Percentiles rank a stretch among this genome's conserved stretches.
These are phyloP conservation scores for Nakazawaea laoshanensis DNA, from an alignment of 805 yeast species.

Conservation along the genomic window DNA sequence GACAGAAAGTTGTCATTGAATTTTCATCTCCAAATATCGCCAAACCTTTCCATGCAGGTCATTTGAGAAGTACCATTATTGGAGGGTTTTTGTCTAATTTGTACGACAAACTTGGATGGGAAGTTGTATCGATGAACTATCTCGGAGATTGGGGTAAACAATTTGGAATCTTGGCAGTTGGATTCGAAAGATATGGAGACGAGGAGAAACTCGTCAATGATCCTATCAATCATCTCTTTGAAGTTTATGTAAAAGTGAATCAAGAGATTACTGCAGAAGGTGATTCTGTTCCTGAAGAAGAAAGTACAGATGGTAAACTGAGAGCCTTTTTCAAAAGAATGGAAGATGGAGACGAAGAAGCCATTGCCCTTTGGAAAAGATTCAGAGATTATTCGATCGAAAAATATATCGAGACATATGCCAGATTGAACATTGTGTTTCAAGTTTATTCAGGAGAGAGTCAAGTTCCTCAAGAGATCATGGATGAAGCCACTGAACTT, in stretches of 20 bases:
- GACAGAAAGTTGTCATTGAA: constrained; percentile 71
- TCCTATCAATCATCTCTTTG: constrained; percentile 92
- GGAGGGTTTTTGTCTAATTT: constrained; percentile 92
- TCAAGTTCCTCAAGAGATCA: constrained; percentile 68
- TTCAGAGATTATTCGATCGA: constrained; percentile 89
- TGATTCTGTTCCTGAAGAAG: constrained; percentile 33
- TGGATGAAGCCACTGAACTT: constrained; percentile 55
- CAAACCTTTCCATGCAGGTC: constrained; percentile 99
- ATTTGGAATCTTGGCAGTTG: constrained; percentile 92
- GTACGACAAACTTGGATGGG: constrained; percentile 86
- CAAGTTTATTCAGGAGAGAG: constrained; percentile 95
- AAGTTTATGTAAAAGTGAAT: constrained; percentile 85
- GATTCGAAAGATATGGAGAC: constrained; percentile 77
- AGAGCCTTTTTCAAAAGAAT: constrained; percentile 78
- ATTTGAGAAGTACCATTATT: constrained; percentile 92
- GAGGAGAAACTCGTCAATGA: constrained; percentile 63
- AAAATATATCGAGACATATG: constrained; percentile 80
- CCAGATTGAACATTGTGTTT: constrained; percentile 81
- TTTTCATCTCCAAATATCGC: constrained; percentile 98
- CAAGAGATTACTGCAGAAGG: constrained; percentile 59
- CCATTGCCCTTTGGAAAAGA: constrained; percentile 71
- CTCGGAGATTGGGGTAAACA: constrained; percentile 99
- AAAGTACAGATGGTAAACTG: constrained; percentile 71
- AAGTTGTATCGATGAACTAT: constrained; percentile 88
- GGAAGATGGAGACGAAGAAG: constrained; percentile 89